Percentiles rank a stretch among this genome's conserved stretches.
Evolutionary conservation across 257 asterid genomes (phyloP).

Genomic region (Ligustrum vulgare): DNA sequence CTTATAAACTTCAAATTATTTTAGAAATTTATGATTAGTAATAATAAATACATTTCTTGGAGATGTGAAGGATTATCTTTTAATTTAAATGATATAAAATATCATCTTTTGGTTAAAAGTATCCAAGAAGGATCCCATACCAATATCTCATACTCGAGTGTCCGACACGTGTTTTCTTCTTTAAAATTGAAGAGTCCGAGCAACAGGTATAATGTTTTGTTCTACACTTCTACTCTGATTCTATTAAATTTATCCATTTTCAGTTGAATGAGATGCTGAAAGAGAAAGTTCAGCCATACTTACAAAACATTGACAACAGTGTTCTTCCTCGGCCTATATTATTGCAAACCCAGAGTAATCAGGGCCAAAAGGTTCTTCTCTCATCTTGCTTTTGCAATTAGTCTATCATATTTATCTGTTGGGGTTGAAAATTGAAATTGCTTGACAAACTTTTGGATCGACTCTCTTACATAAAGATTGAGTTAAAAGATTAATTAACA

Average conservation of each 20-base stretch:
- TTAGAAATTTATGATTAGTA: too few species aligned
- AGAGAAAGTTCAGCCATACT: slow-evolving; percentile 74
- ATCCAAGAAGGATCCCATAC: too few species aligned
- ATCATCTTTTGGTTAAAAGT: too few species aligned
- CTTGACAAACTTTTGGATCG: background rate
- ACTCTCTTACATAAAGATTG: background rate
- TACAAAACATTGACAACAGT: slow-evolving; percentile 53
- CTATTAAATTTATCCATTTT: slow-evolving; percentile 11
- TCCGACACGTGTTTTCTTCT: too few species aligned
- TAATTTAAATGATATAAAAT: too few species aligned
- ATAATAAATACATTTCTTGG: too few species aligned
- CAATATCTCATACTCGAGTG: too few species aligned
- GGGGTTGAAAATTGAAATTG: background rate
- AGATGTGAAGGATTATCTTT: too few species aligned
- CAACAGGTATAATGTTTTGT: slow-evolving; percentile 19
- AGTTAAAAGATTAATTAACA: background rate
- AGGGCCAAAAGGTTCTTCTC: slow-evolving; percentile 51
- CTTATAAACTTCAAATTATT: too few species aligned
- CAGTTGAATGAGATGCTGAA: slow-evolving; percentile 89
- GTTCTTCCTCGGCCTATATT: slow-evolving; percentile 73
- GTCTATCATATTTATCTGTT: background rate
- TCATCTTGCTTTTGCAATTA: background rate
- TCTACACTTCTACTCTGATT: background rate
- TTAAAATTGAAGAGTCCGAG: too few species aligned
- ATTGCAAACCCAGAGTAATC: slow-evolving; percentile 41